Conservation (phyloP, 495 filamentous ascomycete species). For the Hapsidospora chrysogenum region DNA sequence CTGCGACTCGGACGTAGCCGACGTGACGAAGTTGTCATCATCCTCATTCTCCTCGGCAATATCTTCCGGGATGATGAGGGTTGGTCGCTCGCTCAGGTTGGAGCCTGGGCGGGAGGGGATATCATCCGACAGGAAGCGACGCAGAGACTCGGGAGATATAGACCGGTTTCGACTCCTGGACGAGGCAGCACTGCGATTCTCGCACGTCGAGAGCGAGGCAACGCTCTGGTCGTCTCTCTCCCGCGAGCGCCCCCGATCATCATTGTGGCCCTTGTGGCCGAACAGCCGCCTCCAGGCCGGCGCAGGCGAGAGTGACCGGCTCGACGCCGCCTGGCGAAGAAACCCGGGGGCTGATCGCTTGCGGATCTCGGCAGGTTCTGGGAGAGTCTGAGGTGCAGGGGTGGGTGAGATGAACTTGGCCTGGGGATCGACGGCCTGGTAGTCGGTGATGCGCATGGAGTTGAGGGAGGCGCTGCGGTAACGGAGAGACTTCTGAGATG, state of each 20-base stretch:
- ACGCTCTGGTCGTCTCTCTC: conserved; percentile 3
- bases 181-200: conserved; percentile 15
- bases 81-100: conserved; percentile 5
- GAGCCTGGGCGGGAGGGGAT: conserved; percentile 8
- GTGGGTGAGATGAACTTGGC: conserved; percentile 44
- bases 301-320: conserved; percentile 30
- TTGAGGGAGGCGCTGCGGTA: conserved; percentile 33
- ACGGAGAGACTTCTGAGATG: conserved; percentile 42
- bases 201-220: conserved; percentile 1
- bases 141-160: conserved; percentile 29
- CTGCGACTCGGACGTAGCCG: conserved; percentile 23
- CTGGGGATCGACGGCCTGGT: conserved; percentile 60
- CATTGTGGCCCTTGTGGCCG: conserved; percentile 15
- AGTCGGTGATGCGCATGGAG: conserved; percentile 28
- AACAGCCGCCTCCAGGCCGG: conserved; percentile 27
- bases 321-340: conserved; percentile 27
- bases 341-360: conserved; percentile 39
- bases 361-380: conserved; percentile 21
- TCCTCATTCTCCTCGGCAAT: conserved; percentile 36
- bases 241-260: background rate
- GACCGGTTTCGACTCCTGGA: conserved; percentile 22
- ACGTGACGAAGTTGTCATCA: conserved; percentile 36
- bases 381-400: conserved; percentile 11
- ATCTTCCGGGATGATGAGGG: conserved; percentile 29
- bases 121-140: conserved; percentile 25